Percentiles rank a stretch among this genome's conserved stretches.
These are phyloP conservation scores for Lyophyllum semitale DNA, from an alignment of 768 basidiomycete species.

Conservation along the genomic window DNA sequence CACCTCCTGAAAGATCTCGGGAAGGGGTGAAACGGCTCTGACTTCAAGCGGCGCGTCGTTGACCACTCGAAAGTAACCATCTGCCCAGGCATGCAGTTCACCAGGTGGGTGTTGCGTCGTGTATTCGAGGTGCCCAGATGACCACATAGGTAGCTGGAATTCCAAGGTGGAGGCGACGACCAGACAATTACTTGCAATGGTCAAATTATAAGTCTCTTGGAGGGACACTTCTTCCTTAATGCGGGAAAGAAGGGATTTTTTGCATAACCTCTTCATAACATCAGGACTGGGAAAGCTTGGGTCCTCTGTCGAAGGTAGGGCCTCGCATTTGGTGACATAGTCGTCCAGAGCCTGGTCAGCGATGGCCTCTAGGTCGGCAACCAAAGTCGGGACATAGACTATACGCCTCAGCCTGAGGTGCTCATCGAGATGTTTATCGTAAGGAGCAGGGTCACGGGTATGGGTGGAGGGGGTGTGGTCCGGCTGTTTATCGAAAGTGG, in stretches of 20 bases:
- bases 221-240: background rate
- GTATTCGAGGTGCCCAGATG: background rate
- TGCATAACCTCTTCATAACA: background rate
- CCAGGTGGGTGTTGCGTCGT: background rate
- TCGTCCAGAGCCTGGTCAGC: background rate
- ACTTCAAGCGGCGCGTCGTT: background rate
- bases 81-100: background rate
- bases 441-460: constrained; percentile 2
- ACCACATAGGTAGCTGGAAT: background rate
- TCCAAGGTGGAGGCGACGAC: constrained; percentile 6
- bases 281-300: background rate
- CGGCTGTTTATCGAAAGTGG: background rate
- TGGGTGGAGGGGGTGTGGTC: background rate
- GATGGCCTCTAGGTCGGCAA: background rate
- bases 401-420: constrained; percentile 2
- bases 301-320: background rate
- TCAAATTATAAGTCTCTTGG: background rate
- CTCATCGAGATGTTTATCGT: constrained; percentile 10
- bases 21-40: background rate
- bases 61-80: background rate
- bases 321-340: background rate
- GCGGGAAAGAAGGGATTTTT: background rate
- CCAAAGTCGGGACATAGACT: constrained; percentile 4
- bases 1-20: background rate
- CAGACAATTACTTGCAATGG: background rate